phyloP scores from a whole-genome alignment of 176 grass and related monocot species.

The Musa troglodytarum region DNA sequence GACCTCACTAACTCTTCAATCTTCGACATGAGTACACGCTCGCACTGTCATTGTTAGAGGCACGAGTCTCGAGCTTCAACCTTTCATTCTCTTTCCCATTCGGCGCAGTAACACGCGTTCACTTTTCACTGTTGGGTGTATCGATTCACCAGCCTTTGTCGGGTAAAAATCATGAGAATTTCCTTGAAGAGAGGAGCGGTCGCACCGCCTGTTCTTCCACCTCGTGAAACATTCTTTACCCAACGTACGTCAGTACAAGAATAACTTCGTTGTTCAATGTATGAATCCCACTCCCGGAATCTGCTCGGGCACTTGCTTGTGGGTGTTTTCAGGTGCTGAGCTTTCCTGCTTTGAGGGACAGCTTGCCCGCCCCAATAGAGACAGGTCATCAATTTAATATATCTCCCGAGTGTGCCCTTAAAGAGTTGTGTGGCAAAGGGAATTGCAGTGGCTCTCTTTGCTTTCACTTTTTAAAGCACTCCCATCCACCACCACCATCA shows the following conservation, averaged over 20 bases:
- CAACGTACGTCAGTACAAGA: too few species aligned
- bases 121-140: background rate
- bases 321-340: background rate
- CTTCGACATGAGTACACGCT: background rate
- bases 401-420: background rate
- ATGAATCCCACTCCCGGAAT: background rate
- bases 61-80: background rate
- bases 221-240: too few species aligned
- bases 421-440: background rate
- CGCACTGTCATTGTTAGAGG: background rate
- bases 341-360: constrained; percentile 9
- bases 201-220: too few species aligned
- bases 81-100: background rate
- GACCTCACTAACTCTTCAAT: too few species aligned
- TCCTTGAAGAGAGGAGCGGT: too few species aligned
- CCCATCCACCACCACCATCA: background rate
- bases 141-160: background rate
- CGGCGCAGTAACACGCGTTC: background rate
- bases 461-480: background rate
- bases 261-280: background rate
- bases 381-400: constrained; percentile 1
- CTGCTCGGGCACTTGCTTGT: background rate
- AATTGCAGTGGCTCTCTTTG: background rate
- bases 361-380: background rate
- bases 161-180: background rate